Evolutionary conservation across 345 rosid genomes (phyloP).

Genomic region (Jatropha curcas): DNA sequence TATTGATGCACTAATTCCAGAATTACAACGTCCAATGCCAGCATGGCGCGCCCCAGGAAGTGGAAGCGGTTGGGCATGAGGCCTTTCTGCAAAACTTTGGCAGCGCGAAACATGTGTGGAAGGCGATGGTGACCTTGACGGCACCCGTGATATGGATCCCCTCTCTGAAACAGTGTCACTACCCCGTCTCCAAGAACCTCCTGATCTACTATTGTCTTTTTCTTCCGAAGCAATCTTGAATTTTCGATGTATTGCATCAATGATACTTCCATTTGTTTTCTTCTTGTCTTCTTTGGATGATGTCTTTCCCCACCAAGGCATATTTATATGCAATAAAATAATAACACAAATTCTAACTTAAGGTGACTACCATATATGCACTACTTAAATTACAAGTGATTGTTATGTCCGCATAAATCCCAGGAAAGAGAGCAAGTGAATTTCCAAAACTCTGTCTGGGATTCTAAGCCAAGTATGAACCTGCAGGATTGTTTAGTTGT

Average conservation of each 20-base stretch:
- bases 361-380: constrained; percentile 23
- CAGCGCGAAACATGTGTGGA: constrained; percentile 27
- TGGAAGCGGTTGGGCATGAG: constrained; percentile 36
- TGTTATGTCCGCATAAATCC: constrained; percentile 11
- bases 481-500: constrained; percentile 7
- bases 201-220: constrained; percentile 14
- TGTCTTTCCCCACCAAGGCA: constrained; percentile 38
- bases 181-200: constrained; percentile 18
- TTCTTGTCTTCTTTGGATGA: constrained; percentile 34
- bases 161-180: constrained; percentile 22
- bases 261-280: constrained; percentile 31
- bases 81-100: constrained; percentile 36
- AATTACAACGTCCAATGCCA: constrained; percentile 18
- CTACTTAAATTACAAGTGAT: constrained; percentile 30
- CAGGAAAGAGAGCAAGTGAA: constrained; percentile 2
- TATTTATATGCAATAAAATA: constrained; percentile 25
- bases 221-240: constrained; percentile 24
- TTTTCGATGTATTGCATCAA: constrained; percentile 30
- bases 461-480: constrained; percentile 6
- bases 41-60: constrained; percentile 22
- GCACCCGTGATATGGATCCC: constrained; percentile 27
- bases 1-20: constrained; percentile 19
- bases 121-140: constrained; percentile 32
- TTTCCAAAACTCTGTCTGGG: neutral
- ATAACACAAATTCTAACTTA: constrained; percentile 19